Base-by-base conservation (phyloP, 1,284 basidiomycete genomes). In the Moesziomyces aphidis region DNA sequence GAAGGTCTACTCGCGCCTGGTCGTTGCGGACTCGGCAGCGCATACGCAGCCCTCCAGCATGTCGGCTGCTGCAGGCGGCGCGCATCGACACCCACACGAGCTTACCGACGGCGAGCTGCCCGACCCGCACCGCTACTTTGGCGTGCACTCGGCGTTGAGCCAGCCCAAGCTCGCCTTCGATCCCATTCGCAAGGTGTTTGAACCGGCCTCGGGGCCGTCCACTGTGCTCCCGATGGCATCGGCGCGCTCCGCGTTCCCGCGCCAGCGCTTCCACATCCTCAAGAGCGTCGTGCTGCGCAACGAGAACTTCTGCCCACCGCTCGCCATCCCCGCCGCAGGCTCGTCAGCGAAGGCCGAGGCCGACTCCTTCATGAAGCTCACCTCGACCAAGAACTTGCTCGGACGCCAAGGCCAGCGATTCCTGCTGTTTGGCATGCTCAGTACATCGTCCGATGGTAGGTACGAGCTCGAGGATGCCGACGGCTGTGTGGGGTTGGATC, bases 161-260 rank as follows among this genome's bases (percentile, higher is more conserved):
- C 97, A 98, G 93, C 96, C 96, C 0, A 87, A 90, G 10, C 93
- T 94, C 89, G 89, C 91, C 76, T 99, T 94, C 89, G 94, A 94
- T 39, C 87, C 88, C 23, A 91, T 95, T 76, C 88, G 93, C 65
- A 91, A 91, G 54, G 90, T 91, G 2, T 97, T 96, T 79, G 92
- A 93, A 77, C 56, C 62, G 21, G 51, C 56, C 45, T 23, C 52
- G 46, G 19, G 60, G 6, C 11, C 47, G 2, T 42, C 75, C 2
- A 70, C 71, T 13, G 53, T 80, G n/a, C 69, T 84, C 0, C 65
- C 83, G 11, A 50, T 65, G 11, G 71, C 81, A 19, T 31, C 52
- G 7, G 57, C 77, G 15, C 65, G 75, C 19, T 77, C 77, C 9
- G 58, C 42, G 3, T 76, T 76, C 36, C 59, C 81, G 8, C 36